Conservation (phyloP, 345 rosid genomes). For the Hibiscus trionum region DNA sequence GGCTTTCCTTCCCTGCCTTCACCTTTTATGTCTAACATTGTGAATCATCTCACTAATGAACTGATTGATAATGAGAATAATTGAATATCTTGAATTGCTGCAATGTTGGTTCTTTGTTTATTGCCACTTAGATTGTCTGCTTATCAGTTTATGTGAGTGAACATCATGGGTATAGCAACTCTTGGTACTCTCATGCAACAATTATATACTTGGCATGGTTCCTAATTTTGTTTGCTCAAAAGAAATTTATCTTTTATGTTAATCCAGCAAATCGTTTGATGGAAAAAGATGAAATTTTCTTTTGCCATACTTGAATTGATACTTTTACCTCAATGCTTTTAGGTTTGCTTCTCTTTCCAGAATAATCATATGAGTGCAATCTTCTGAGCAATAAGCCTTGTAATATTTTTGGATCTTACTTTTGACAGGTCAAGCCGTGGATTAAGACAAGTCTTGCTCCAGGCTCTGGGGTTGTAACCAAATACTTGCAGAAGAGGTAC, state of each 20-base stretch:
- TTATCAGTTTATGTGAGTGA: background rate
- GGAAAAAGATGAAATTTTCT: background rate
- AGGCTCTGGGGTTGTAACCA: slow-evolving; percentile 94
- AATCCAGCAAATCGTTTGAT: background rate
- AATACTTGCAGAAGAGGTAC: slow-evolving; percentile 67
- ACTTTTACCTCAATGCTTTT: background rate
- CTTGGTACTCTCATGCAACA: background rate
- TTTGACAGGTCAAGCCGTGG: slow-evolving; percentile 76
- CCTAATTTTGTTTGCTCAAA: background rate
- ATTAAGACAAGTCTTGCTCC: slow-evolving; percentile 91
- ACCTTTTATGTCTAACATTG: background rate
- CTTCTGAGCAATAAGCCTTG: background rate
- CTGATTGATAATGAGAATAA: background rate
- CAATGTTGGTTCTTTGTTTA: background rate
- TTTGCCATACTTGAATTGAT: background rate
- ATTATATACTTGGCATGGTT: background rate
- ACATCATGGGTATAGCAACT: background rate
- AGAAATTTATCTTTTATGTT: background rate
- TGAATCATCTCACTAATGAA: background rate
- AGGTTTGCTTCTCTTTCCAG: background rate
- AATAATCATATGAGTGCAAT: background rate
- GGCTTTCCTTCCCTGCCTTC: slow-evolving; percentile 17
- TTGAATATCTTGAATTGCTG: background rate
- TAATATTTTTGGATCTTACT: background rate
- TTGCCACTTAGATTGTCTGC: background rate